Conservation (phyloP, 1,139 yeast species). For the Geotrichum siamense region DNA sequence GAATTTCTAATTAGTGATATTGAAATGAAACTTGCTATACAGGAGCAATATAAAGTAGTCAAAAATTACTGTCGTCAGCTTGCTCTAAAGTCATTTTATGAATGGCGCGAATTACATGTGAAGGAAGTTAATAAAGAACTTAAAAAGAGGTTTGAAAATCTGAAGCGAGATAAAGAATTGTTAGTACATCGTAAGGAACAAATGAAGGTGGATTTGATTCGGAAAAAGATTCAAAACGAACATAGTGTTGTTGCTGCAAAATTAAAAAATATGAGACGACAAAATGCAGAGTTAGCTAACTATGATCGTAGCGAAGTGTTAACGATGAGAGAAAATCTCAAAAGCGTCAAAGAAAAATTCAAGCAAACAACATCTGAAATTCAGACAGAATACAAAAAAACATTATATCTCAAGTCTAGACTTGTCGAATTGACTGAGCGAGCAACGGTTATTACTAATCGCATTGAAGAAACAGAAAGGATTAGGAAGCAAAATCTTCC, state of each 20-base stretch:
- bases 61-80: slow-evolving; percentile 47
- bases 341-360: slow-evolving; percentile 1
- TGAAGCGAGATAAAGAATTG: slow-evolving; percentile 7
- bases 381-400: background rate
- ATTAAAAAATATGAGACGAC: slow-evolving; percentile 6
- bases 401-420: background rate
- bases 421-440: no score
- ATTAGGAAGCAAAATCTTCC: slow-evolving; percentile 9
- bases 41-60: slow-evolving; percentile 42
- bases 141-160: slow-evolving; percentile 6
- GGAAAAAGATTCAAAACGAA: background rate
- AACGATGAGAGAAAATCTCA: slow-evolving; percentile 1
- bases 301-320: slow-evolving; percentile 8
- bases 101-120: slow-evolving; percentile 48
- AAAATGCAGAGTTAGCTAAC: slow-evolving; percentile 7
- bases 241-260: slow-evolving; percentile 9
- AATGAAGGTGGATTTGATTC: slow-evolving; percentile 3
- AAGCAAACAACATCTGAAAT: background rate
- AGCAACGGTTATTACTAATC: background rate
- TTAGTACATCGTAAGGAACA: slow-evolving; percentile 5
- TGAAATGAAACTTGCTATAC: slow-evolving; percentile 39
- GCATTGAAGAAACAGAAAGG: slow-evolving; percentile 10
- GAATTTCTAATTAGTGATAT: slow-evolving; percentile 41
- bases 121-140: slow-evolving; percentile 40
- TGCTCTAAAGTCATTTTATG: slow-evolving; percentile 51